Percentiles rank a stretch among this genome's conserved stretches.
Evolutionary conservation across 2,329 filamentous ascomycete genomes (phyloP).

Genomic region (Epichloe typhina): DNA sequence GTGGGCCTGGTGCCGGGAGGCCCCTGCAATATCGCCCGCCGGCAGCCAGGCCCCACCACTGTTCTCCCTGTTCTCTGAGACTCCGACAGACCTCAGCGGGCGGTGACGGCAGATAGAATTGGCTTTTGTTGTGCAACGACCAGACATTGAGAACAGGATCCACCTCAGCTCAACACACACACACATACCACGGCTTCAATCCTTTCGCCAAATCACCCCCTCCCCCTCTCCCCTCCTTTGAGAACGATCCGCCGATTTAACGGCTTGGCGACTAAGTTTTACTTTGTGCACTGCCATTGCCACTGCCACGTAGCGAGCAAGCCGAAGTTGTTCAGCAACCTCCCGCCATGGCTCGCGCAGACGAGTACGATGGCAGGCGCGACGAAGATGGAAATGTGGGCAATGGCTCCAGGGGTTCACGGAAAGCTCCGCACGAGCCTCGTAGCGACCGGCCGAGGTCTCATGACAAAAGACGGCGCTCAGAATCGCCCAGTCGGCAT

Average conservation of each 20-base stretch:
- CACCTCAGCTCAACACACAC: not conserved
- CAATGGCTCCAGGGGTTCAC: conserved; percentile 10
- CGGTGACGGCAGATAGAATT: conserved; percentile 1
- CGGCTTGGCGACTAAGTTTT: not conserved
- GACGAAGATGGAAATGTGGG: conserved; percentile 6
- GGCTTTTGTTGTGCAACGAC: too few relatives aligned
- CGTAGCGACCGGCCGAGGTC: conserved; percentile 16
- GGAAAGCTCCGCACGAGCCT: conserved; percentile 10
- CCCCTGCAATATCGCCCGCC: too few relatives aligned
- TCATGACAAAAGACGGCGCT: conserved; percentile 19
- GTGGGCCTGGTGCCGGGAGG: too few relatives aligned
- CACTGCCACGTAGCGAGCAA: not conserved
- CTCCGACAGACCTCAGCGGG: not conserved
- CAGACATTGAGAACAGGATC: not conserved
- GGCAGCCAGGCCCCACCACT: too few relatives aligned
- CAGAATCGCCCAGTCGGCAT: conserved; percentile 13
- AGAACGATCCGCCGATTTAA: too few relatives aligned
- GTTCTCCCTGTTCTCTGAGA: too few relatives aligned
- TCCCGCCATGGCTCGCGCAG: conserved; percentile 15
- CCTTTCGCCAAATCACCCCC: not conserved
- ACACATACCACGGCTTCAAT: not conserved
- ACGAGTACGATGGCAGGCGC: conserved; percentile 10
- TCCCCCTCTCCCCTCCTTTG: not conserved
- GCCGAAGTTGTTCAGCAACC: not conserved
- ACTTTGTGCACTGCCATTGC: conserved; percentile 6